Conservation (phyloP, 768 basidiomycete genomes). For the Lactifluus piperatus region DNA sequence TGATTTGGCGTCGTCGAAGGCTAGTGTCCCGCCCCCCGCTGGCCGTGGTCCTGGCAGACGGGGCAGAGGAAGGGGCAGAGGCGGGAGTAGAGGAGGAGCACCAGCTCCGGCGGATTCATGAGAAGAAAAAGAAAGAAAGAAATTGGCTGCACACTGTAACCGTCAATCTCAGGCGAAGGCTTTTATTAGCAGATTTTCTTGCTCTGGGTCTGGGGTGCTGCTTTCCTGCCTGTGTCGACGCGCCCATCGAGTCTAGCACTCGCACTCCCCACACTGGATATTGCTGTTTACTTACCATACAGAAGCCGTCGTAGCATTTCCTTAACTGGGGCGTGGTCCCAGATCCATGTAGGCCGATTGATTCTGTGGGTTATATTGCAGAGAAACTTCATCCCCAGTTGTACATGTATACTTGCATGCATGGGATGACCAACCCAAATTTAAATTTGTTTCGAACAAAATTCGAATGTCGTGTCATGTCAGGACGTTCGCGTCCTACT, state of each 20-base stretch:
- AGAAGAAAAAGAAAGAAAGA: not conserved
- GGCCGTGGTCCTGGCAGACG: slow-evolving; percentile 5
- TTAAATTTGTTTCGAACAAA: too few species aligned
- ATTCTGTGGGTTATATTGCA: too few species aligned
- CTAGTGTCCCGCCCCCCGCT: not conserved
- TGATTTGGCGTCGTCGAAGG: not conserved
- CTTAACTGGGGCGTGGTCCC: too few species aligned
- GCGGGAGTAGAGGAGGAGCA: slow-evolving; percentile 2
- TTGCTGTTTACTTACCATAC: not conserved
- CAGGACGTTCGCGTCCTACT: too few species aligned
- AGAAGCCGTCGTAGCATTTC: too few species aligned
- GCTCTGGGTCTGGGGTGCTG: not conserved
- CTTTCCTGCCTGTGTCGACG: not conserved
- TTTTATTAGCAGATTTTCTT: not conserved
- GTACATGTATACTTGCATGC: too few species aligned
- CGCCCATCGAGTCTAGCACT: too few species aligned
- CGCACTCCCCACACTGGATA: not conserved
- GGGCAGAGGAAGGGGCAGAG: slow-evolving; percentile 12
- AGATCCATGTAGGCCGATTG: too few species aligned
- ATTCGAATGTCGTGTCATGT: too few species aligned
- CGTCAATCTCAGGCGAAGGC: not conserved
- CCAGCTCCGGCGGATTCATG: not conserved
- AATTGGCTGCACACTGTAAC: not conserved
- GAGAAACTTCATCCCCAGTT: too few species aligned
- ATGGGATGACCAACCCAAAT: too few species aligned